Base-by-base conservation (phyloP, 2,329 filamentous ascomycete species). In the Cercospora sp. region DNA sequence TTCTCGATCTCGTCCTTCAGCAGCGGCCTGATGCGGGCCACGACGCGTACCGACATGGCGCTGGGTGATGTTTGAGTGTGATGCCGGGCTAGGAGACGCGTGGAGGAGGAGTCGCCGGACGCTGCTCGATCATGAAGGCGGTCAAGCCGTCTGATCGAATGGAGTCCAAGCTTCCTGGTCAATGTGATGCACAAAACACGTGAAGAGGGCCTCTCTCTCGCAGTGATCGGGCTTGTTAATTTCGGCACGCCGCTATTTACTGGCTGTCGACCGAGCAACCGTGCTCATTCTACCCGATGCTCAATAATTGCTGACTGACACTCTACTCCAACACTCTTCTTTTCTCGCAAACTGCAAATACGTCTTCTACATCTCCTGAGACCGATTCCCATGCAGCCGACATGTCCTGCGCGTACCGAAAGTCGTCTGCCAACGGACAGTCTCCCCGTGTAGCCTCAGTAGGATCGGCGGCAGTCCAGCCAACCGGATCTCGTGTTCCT, bases 21-120 rank as follows among this genome's bases (percentile, higher is more conserved):
- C 70, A 97, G 87, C 63, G 94, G 94, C 74, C 94, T 90, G 75
- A 99, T 91, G 73, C 95, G 88, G 68, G 94, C 94, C 72, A 98
- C 92, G 67, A 98, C 94, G 77, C 92, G 87, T 73, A 97, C 92
- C 86, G 88, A 82, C 75, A 77, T 77, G 58, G 63, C 63, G 61
- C 39, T 42, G 36, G 36, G 36, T n/a, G 36, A 9, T 62, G 45
- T 67, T 36, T 31, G 42, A 42, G 48, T 20, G 39, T 9, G 60
- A 18, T 28, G 33, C 31, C 58, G 58, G 39, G 18, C 45, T 58
- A 30, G 45, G 51, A 18, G 42, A 58, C 53, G 63, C 39, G 31
- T 39, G 30, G 31, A 45, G 58, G 58, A 20, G 58, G 33, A 26
- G 28, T 30, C 57, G 57, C n/a, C 26, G 57, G 26, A 30, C 20